phyloP scores from a whole-genome alignment of 345 rosid species.

The Corchorus capsularis region DNA sequence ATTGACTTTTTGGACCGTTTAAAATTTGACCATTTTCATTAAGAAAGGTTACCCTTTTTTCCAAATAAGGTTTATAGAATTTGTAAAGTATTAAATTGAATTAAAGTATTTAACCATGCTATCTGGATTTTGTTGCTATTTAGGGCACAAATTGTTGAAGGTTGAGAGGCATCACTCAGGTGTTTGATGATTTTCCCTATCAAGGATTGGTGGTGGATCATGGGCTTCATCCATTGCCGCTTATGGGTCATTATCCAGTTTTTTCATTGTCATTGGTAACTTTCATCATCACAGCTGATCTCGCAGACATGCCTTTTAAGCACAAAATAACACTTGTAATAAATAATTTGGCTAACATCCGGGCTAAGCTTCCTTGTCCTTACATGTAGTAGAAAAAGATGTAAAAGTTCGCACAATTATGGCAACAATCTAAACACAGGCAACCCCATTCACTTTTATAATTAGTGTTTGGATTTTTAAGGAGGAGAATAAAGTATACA shows the following conservation, averaged over 20 bases:
- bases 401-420: background rate
- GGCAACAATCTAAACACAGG: background rate
- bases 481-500: background rate
- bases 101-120: too few species aligned
- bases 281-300: background rate
- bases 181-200: background rate
- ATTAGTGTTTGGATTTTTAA: background rate
- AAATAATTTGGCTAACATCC: background rate
- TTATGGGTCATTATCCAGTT: background rate
- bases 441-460: background rate
- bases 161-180: conserved; percentile 1
- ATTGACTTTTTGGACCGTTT: too few species aligned
- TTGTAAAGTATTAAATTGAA: too few species aligned
- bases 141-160: background rate
- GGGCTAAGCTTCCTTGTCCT: background rate
- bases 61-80: too few species aligned
- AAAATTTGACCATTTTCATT: too few species aligned
- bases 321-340: background rate
- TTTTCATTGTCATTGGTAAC: background rate
- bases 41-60: too few species aligned
- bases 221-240: background rate
- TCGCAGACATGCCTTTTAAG: background rate
- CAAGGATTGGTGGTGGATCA: conserved; percentile 10
- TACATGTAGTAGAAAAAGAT: background rate
- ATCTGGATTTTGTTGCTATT: background rate